Conservation (phyloP, 441 rosid genomes). For the Gossypium laxum region DNA sequence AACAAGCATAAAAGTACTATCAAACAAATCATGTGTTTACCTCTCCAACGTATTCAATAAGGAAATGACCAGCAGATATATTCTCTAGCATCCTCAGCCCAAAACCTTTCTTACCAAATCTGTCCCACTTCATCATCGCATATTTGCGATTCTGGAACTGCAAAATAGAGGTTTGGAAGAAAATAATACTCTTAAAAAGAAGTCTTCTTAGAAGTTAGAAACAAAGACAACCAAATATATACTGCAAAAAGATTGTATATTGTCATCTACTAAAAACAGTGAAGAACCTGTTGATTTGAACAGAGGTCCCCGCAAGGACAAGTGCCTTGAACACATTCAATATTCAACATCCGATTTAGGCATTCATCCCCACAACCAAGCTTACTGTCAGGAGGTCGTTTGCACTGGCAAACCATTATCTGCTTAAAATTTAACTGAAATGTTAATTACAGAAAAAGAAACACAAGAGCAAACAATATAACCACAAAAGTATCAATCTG, state of each 20-base stretch:
- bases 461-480: background rate
- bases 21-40: constrained; percentile 28
- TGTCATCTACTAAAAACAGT: constrained; percentile 15
- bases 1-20: background rate
- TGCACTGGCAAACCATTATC: constrained; percentile 96
- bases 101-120: constrained; percentile 89
- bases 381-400: constrained; percentile 45
- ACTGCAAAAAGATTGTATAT: background rate
- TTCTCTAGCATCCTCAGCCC: constrained; percentile 72
- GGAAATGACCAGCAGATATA: constrained; percentile 66
- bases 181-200: constrained; percentile 14
- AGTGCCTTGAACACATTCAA: constrained; percentile 88
- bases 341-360: constrained; percentile 86
- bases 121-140: constrained; percentile 61
- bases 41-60: constrained; percentile 98
- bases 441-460: constrained; percentile 25
- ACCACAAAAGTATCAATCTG: constrained; percentile 6
- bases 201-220: constrained; percentile 7
- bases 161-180: constrained; percentile 23
- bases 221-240: background rate
- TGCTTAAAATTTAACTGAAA: constrained; percentile 25
- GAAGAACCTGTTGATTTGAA: constrained; percentile 65
- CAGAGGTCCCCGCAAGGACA: constrained; percentile 84
- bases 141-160: constrained; percentile 88
- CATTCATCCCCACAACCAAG: constrained; percentile 91